A percentile compares a stretch with the other conserved stretches of the same genome.
phyloP scores from a whole-genome alignment of 1,139 yeast genomes.

The Yueomyces sp. region DNA sequence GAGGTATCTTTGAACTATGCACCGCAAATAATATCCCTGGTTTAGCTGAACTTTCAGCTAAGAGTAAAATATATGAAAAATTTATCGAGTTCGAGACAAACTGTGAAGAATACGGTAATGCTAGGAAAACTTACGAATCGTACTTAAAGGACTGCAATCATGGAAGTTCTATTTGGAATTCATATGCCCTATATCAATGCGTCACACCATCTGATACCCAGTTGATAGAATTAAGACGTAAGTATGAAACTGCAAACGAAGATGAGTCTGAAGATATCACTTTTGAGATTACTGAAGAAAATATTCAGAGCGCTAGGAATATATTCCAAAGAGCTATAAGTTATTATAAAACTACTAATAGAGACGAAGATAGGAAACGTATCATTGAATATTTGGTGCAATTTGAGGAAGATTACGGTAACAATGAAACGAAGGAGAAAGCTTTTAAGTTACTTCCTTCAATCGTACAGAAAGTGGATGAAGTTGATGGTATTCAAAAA shows the following conservation, averaged over 20 bases:
- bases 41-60: slow-evolving; percentile 5
- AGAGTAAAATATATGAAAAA: slow-evolving; percentile 7
- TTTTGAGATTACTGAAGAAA: slow-evolving; percentile 32
- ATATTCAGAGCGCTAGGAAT: slow-evolving; percentile 38
- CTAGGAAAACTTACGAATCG: slow-evolving; percentile 40
- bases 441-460: slow-evolving; percentile 45
- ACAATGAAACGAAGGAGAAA: slow-evolving; percentile 24
- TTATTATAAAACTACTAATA: slow-evolving; percentile 28
- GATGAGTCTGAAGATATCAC: slow-evolving; percentile 28
- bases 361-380: slow-evolving; percentile 36
- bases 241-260: slow-evolving; percentile 27
- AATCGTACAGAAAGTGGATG: slow-evolving; percentile 33
- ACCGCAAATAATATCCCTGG: slow-evolving; percentile 13
- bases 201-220: slow-evolving; percentile 50
- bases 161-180: slow-evolving; percentile 45
- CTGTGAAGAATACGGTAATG: slow-evolving; percentile 41
- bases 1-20: slow-evolving; percentile 49
- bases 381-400: slow-evolving; percentile 52
- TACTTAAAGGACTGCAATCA: slow-evolving; percentile 27
- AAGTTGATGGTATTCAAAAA: slow-evolving; percentile 36
- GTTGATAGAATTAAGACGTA: slow-evolving; percentile 24
- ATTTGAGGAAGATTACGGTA: slow-evolving; percentile 60
- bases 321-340: slow-evolving; percentile 46
- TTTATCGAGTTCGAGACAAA: slow-evolving; percentile 52
- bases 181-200: slow-evolving; percentile 60